These are phyloP conservation scores for Emericellopsis terricola DNA, from an alignment of 495 filamentous ascomycete species.

Conservation along the genomic window DNA sequence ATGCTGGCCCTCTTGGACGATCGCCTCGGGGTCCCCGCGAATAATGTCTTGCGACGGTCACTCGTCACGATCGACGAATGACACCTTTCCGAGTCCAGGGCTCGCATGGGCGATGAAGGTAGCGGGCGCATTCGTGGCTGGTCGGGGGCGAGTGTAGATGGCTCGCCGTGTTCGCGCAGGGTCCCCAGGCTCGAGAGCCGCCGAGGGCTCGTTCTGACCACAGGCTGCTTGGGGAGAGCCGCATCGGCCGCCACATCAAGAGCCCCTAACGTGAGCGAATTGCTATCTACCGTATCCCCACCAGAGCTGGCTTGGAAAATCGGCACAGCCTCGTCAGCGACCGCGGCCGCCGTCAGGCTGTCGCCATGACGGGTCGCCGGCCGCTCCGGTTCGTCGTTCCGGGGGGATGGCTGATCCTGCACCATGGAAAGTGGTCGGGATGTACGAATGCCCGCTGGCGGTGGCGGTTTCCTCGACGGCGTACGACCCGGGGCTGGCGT, in stretches of 20 bases:
- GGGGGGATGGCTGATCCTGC: constrained; percentile 26
- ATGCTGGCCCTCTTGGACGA: constrained; percentile 1
- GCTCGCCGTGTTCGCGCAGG: background rate
- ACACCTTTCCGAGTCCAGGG: background rate
- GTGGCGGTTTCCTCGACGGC: constrained; percentile 20
- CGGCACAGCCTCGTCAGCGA: too few relatives aligned
- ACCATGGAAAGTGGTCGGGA: constrained; percentile 30
- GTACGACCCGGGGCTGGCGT: constrained; percentile 4
- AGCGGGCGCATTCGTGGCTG: background rate
- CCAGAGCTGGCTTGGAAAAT: too few relatives aligned
- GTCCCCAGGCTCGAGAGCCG: background rate
- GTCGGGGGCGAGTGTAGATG: background rate
- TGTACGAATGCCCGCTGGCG: constrained; percentile 14
- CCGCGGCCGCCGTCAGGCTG: too few relatives aligned
- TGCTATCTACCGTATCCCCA: too few relatives aligned
- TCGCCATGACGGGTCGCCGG: constrained; percentile 1
- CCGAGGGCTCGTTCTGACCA: background rate
- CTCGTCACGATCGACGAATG: constrained; percentile 1
- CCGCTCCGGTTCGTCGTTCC: background rate
- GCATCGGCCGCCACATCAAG: background rate
- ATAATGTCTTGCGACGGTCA: background rate
- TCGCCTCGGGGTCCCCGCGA: background rate
- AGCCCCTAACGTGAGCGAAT: too few relatives aligned
- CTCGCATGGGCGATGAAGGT: too few relatives aligned
- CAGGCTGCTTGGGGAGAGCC: background rate